These are phyloP conservation scores for Phoma sp. DNA, from an alignment of 2,329 filamentous ascomycete species.

Conservation along the genomic window DNA sequence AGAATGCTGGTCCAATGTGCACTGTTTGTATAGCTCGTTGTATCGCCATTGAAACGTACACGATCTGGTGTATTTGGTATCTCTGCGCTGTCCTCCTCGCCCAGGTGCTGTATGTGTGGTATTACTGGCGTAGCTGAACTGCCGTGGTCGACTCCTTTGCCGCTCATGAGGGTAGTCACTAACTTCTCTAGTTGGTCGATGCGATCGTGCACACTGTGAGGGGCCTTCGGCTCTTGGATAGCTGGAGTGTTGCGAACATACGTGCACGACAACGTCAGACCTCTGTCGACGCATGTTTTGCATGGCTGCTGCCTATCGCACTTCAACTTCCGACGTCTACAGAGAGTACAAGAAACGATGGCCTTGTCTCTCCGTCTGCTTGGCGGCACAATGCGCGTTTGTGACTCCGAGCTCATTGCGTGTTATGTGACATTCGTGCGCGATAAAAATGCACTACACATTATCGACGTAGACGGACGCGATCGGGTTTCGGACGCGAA, in stretches of 20 bases:
- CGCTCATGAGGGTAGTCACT: constrained; percentile 44
- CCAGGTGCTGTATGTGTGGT: constrained; percentile 15
- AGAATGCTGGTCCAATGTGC: constrained; percentile 48
- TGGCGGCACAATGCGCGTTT: constrained; percentile 30
- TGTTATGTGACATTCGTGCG: neutral
- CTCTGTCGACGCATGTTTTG: constrained; percentile 46
- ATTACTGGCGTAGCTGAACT: constrained; percentile 5
- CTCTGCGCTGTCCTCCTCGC: constrained; percentile 22
- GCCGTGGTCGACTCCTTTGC: constrained; percentile 20
- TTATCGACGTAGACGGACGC: neutral
- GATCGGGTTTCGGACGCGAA: constrained; percentile 4
- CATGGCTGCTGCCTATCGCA: constrained; percentile 48
- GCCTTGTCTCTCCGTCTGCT: constrained; percentile 39
- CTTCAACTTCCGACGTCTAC: constrained; percentile 35
- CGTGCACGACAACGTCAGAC: constrained; percentile 44
- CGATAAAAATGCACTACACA: neutral
- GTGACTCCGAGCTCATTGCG: constrained; percentile 26
- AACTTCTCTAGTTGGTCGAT: constrained; percentile 47
- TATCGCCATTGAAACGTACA: constrained; percentile 38
- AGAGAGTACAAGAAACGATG: constrained; percentile 32
- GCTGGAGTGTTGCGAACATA: constrained; percentile 32
- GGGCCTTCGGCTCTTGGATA: constrained; percentile 30
- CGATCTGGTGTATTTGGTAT: constrained; percentile 35
- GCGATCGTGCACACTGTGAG: constrained; percentile 44
- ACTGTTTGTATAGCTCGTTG: constrained; percentile 41